Evolutionary conservation across 2,329 filamentous ascomycete species (phyloP), one percentile per base, ranked within the genome.

Genomic region (Beauveria pseudobassiana): DNA sequence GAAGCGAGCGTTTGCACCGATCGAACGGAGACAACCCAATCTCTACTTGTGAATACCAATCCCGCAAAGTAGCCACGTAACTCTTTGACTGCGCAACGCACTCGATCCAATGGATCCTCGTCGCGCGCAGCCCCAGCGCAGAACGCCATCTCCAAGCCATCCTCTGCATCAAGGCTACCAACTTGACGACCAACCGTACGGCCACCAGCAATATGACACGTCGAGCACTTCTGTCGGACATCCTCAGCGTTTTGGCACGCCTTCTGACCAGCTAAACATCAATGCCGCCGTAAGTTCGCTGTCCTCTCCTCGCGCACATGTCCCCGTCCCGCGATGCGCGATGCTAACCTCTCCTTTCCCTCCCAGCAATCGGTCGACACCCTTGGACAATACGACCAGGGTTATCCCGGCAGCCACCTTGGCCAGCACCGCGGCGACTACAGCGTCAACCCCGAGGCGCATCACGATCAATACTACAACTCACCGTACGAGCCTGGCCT

Each of bases 391-490:
- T 58, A 62, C 49, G 40, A 54, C 43, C 59, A 48, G 22, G 42
- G 42, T 7, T 51, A 49, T 20, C n/a, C 20, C 5, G 34, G 48
- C 43, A 40, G 50, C 40, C 49, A 49, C 7, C 10, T 26, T 10
- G 45, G 28, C 22, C 42, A 61, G 30, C 28, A 85, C 20, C 76
- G 71, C 65, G 77, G 75, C 58, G 72, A 74, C 12, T 81, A 82
- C 63, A 78, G 79, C 34, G 76, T 74, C 58, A 74, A 76, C 34
- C 76, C 74, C 61, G 74, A 75, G 60, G 56, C 45, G 30, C 56
- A 59, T 26, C 91, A 95, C 71, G 91, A 96, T 74, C 84, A 86
- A 61, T 96, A 96, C 78, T 93, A 89, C 73, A 90, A 87, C 68
- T 86, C 89, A 67, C 88, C 91, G 1, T 96, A 96, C 74, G 84